A percentile compares a stretch with the other conserved stretches of the same genome.
Conservation (phyloP, 2,329 filamentous ascomycete genomes). For the Tolypocladium endophyticum region DNA sequence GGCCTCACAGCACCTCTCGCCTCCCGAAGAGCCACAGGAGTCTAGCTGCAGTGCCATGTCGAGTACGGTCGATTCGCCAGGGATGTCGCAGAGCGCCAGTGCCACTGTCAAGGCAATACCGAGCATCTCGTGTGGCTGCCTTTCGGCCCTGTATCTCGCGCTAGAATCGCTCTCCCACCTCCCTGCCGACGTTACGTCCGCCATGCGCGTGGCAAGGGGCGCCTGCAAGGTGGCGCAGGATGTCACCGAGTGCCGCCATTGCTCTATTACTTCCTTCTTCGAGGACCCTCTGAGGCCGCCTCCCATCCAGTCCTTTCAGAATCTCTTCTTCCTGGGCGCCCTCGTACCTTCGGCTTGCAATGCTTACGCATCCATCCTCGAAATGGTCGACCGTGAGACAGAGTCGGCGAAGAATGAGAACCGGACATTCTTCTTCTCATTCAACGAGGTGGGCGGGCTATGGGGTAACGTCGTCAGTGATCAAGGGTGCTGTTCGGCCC, state of each 20-base stretch:
- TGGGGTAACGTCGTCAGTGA: constrained; percentile 26
- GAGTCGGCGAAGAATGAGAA: constrained; percentile 30
- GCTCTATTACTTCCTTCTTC: constrained; percentile 29
- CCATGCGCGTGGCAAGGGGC: constrained; percentile 36
- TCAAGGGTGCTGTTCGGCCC: constrained; percentile 13
- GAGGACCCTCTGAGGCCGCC: constrained; percentile 22
- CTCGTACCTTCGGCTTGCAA: constrained; percentile 47
- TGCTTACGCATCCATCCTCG: constrained; percentile 44
- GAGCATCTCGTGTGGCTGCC: constrained; percentile 32
- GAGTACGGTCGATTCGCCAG: constrained; percentile 7
- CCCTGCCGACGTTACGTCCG: constrained; percentile 31
- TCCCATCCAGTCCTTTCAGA: constrained; percentile 43
- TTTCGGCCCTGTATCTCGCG: constrained; percentile 37
- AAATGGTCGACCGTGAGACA: constrained; percentile 42
- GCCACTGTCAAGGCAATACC: constrained; percentile 14
- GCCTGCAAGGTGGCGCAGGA: constrained; percentile 39
- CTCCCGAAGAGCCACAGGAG: constrained; percentile 8
- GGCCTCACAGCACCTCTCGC: constrained; percentile 9
- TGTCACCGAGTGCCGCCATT: constrained; percentile 39
- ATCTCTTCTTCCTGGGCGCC: constrained; percentile 46
- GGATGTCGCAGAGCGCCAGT: constrained; percentile 1
- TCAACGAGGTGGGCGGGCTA: constrained; percentile 36
- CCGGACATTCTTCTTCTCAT: constrained; percentile 31
- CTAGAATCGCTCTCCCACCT: constrained; percentile 38
- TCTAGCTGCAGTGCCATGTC: constrained; percentile 13